phyloP scores from a whole-genome alignment of 2,329 filamentous ascomycete species.

The Sporothrix schenckii region DNA sequence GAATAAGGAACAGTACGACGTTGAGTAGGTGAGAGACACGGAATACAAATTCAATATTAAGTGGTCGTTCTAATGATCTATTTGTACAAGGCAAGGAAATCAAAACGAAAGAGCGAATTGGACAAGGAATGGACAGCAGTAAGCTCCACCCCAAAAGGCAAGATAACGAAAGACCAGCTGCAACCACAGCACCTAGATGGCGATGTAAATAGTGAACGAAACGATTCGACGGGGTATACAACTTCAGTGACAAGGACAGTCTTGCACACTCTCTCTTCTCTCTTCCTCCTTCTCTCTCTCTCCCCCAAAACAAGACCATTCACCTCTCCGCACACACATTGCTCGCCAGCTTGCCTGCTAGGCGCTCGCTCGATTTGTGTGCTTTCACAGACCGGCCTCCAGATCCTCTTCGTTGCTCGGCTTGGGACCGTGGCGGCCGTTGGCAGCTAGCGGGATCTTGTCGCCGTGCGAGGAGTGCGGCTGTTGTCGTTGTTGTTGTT shows the following conservation, averaged over 20 bases:
- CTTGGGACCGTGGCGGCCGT: conserved; percentile 2
- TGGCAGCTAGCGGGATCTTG: neutral
- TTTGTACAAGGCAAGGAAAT: neutral
- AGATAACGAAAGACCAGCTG: neutral
- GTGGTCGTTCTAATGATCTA: conserved; percentile 6
- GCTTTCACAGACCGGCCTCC: neutral
- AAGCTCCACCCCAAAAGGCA: neutral
- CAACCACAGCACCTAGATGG: conserved; percentile 1
- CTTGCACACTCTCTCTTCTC: neutral
- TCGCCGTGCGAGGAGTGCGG: neutral
- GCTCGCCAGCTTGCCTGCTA: neutral
- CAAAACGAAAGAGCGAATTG: neutral
- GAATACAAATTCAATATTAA: neutral
- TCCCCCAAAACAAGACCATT: neutral
- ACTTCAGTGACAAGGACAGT: neutral
- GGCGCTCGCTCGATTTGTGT: neutral
- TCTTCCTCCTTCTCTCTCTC: neutral
- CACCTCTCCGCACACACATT: neutral
- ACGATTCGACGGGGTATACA: conserved; percentile 4
- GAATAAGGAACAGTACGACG: neutral
- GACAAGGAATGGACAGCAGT: neutral
- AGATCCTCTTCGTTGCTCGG: conserved; percentile 3
- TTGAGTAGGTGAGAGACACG: neutral
- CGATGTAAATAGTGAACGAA: conserved; percentile 11
- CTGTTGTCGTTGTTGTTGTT: neutral